Base-by-base conservation (phyloP, 208 protist genomes). In the Kentomonas sorsogonicus region DNA sequence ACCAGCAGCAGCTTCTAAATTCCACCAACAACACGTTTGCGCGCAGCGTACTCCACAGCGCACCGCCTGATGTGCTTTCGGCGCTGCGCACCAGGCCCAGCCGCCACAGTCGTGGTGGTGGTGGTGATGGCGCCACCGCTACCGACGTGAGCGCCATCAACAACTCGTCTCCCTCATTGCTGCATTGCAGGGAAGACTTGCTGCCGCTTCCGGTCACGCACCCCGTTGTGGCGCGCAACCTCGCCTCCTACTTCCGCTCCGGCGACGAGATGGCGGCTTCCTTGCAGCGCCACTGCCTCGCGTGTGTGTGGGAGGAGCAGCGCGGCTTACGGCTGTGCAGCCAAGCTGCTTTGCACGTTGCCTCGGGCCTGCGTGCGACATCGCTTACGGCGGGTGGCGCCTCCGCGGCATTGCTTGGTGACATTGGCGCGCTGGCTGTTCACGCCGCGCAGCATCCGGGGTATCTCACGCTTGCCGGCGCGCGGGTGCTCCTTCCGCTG, bases 391-490 rank as follows among this genome's bases (percentile, higher is more conserved):
- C n/a, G n/a, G n/a, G n/a, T n/a, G n/a, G n/a, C 40, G 36, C 38
- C 47, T 25, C 44, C 7, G 5, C 45, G 0, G 29, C 58, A 15
- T 20, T 44, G 23, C 63, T 91, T 40, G 60, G 79, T 3, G 77
- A 79, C 18, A 56, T 67, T 0, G 84, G 84, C 20, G 70, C 86
- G 50, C 48, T 74, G 6, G 61, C 69, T n/a, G 56, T 89, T 47
- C 52, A 71, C 26, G 67, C 54, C 13, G 48, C 48, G n/a, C n/a
- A n/a, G n/a, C n/a, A n/a, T n/a, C n/a, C n/a, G 23, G 85, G 85
- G 18, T n/a, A 15, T 11, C 67, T 92, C 54, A 92, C 85, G 20
- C 78, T 80, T 57, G 47, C 39, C 25, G 85, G 85, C 3, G 85
- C 85, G 13, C 56, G 44, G 20, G 59, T 77, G 25, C 53, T 92